Evolutionary conservation across 164 flowering plant genomes (phyloP).

Genomic region (Echeveria elegans): DNA sequence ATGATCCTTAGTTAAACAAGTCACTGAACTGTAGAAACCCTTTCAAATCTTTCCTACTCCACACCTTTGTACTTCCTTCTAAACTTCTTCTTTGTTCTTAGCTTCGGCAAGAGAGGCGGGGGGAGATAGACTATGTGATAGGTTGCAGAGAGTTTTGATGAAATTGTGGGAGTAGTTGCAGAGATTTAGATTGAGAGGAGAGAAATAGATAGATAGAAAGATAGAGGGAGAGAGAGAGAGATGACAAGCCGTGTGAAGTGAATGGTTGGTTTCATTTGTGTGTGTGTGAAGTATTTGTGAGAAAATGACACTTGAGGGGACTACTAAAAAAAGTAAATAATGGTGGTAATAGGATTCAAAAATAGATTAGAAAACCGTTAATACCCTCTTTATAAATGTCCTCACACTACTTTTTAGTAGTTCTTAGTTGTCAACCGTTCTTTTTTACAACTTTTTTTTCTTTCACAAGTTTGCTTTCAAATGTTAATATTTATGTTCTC

Average conservation of each 20-base stretch:
- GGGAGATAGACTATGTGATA: neutral
- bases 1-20: slow-evolving; percentile 2
- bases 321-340: slow-evolving; percentile 1
- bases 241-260: slow-evolving; percentile 59
- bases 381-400: neutral
- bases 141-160: slow-evolving; percentile 6
- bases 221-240: slow-evolving; percentile 16
- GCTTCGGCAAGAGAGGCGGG: neutral
- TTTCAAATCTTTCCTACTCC: slow-evolving; percentile 1
- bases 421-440: no score
- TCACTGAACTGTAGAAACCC: slow-evolving; percentile 1
- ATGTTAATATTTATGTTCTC: neutral
- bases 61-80: neutral
- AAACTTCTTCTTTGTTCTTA: neutral
- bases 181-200: slow-evolving; percentile 19
- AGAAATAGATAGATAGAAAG: slow-evolving; percentile 32
- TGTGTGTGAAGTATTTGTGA: slow-evolving; percentile 83
- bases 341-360: neutral
- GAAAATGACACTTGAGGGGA: slow-evolving; percentile 77
- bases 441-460: neutral
- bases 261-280: slow-evolving; percentile 64
- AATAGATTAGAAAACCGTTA: neutral
- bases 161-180: slow-evolving; percentile 2
- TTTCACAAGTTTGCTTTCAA: neutral
- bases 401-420: neutral